A percentile compares a stretch with the other conserved stretches of the same genome.
Conservation (phyloP, 176 grass and related monocot genomes). For the Lolium rigidum region DNA sequence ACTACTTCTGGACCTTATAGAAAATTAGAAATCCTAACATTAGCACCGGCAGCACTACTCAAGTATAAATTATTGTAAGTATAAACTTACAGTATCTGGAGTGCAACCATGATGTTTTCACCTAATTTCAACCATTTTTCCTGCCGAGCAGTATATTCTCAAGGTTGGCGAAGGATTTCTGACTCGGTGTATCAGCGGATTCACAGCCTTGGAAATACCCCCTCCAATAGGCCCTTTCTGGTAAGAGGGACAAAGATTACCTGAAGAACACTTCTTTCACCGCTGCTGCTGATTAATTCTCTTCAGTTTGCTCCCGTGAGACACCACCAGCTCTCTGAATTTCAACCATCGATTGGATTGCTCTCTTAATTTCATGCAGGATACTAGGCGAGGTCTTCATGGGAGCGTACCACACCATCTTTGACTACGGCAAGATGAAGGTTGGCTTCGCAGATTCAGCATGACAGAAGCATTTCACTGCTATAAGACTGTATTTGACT, state of each 20-base stretch:
- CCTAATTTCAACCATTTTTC: background rate
- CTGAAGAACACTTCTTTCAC: background rate
- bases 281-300: background rate
- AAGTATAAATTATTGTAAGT: background rate
- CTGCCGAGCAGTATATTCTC: conserved; percentile 62
- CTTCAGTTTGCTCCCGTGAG: conserved; percentile 12
- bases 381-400: conserved; percentile 78
- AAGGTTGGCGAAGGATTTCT: conserved; percentile 57
- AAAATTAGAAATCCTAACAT: background rate
- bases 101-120: background rate
- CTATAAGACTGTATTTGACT: background rate
- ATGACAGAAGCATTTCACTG: conserved; percentile 35
- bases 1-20: background rate
- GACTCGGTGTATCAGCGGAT: conserved; percentile 71
- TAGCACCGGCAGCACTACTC: background rate
- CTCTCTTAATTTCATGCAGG: conserved; percentile 33
- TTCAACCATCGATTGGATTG: background rate
- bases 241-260: conserved; percentile 28
- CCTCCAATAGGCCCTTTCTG: conserved; percentile 71
- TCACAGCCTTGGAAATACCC: conserved; percentile 59
- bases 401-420: conserved; percentile 72
- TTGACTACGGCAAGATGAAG: conserved; percentile 56
- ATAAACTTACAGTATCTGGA: background rate
- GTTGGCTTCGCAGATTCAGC: conserved; percentile 61
- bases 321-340: background rate